These are phyloP conservation scores for Xylaria sp. DNA, from an alignment of 2,329 filamentous ascomycete species.

Conservation along the genomic window DNA sequence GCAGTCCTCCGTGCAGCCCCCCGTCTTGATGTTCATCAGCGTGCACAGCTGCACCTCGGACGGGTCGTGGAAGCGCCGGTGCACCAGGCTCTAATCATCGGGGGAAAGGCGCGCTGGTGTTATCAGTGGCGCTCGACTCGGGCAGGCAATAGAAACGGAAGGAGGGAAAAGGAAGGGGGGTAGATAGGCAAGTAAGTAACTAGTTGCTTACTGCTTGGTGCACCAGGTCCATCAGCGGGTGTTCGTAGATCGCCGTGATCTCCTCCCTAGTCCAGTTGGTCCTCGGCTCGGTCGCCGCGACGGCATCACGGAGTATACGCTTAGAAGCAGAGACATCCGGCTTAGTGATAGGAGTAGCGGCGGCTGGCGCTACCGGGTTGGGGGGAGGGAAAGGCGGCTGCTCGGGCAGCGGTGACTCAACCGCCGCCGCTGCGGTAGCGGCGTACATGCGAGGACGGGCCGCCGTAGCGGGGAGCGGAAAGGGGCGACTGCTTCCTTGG, in stretches of 20 bases:
- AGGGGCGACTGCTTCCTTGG: slow-evolving; percentile 5
- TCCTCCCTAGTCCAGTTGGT: slow-evolving; percentile 82
- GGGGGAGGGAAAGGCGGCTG: slow-evolving; percentile 15
- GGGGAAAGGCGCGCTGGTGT: slow-evolving; percentile 10
- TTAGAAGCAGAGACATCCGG: slow-evolving; percentile 7
- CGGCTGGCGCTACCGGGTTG: slow-evolving; percentile 2
- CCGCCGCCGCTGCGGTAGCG: slow-evolving; percentile 9
- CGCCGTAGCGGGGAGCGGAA: slow-evolving; percentile 13
- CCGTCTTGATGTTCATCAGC: slow-evolving; percentile 95
- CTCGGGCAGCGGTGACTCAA: slow-evolving; percentile 11
- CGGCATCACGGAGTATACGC: slow-evolving; percentile 52
- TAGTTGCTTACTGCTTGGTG: slow-evolving; percentile 68
- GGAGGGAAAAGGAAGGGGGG: slow-evolving; percentile 1
- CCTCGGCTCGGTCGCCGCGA: slow-evolving; percentile 62
- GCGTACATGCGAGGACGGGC: slow-evolving; percentile 13
- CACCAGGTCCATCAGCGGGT: slow-evolving; percentile 77
- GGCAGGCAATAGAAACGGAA: background rate
- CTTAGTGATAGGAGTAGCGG: background rate
- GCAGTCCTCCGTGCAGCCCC: slow-evolving; percentile 90
- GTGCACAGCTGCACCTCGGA: slow-evolving; percentile 89
- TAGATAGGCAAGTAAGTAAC: too few relatives aligned
- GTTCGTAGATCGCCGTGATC: slow-evolving; percentile 80
- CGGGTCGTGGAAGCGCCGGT: slow-evolving; percentile 84
- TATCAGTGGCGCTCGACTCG: slow-evolving; percentile 8
- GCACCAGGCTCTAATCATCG: slow-evolving; percentile 66